Conservation (phyloP, 2,329 filamentous ascomycete species). For the Monosporascus cannonballus region DNA sequence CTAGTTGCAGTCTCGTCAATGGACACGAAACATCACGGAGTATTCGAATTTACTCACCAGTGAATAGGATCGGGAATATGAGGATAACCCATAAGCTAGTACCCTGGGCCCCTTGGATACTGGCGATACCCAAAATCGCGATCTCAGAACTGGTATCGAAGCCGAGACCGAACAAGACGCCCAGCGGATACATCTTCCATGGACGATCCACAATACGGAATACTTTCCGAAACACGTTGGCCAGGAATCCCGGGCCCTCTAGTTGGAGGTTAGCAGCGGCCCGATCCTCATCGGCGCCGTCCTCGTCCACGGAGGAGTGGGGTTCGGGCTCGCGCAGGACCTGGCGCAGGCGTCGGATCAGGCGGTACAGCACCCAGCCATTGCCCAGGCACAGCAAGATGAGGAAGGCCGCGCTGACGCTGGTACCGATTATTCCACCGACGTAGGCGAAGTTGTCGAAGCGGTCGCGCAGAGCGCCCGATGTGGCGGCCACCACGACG, state of each 20-base stretch:
- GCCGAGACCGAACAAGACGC: conserved; percentile 82
- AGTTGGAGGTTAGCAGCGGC: conserved; percentile 55
- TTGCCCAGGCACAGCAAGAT: conserved; percentile 80
- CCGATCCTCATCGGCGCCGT: conserved; percentile 16
- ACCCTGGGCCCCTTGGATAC: conserved; percentile 76
- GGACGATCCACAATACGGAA: conserved; percentile 70
- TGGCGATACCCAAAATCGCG: conserved; percentile 83
- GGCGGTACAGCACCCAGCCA: conserved; percentile 73
- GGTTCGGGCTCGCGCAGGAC: conserved; percentile 44
- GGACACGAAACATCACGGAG: not conserved
- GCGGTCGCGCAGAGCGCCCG: conserved; percentile 70
- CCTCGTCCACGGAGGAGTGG: conserved; percentile 16
- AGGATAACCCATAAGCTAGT: conserved; percentile 92
- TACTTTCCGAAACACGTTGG: conserved; percentile 63
- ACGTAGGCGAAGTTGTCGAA: conserved; percentile 77
- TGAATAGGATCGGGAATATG: conserved; percentile 86
- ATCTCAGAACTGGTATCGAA: conserved; percentile 97
- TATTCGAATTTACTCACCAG: conserved; percentile 44
- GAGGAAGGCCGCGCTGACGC: conserved; percentile 76
- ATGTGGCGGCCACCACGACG: conserved; percentile 85
- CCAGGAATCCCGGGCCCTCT: conserved; percentile 71
- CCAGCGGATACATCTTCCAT: conserved; percentile 63
- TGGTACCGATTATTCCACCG: conserved; percentile 84
- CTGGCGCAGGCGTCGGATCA: conserved; percentile 61
- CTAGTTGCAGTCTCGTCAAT: conserved; percentile 30